Evolutionary conservation across 345 rosid genomes (phyloP).

Genomic region (Firmiana major): DNA sequence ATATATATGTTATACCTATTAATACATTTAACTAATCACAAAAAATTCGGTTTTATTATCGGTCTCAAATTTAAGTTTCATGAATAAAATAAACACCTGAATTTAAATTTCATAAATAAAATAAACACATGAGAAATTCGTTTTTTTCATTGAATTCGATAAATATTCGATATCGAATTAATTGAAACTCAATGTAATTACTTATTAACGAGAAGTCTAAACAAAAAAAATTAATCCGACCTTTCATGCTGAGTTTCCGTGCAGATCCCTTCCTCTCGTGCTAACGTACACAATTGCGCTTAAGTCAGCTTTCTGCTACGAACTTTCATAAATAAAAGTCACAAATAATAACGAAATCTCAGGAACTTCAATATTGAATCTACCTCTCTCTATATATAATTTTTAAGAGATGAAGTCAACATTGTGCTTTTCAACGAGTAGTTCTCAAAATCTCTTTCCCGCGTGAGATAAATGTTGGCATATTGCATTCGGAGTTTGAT

Average conservation of each 20-base stretch:
- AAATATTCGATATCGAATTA: too few species aligned
- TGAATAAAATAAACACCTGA: too few species aligned
- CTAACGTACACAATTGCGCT: not conserved
- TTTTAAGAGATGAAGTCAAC: not conserved
- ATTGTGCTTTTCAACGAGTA: too few species aligned
- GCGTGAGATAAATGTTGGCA: not conserved
- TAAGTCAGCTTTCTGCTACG: not conserved
- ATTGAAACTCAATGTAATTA: too few species aligned
- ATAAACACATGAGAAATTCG: too few species aligned
- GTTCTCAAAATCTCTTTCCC: not conserved
- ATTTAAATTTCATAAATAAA: too few species aligned
- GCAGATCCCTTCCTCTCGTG: not conserved
- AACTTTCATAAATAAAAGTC: not conserved
- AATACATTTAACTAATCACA: too few species aligned
- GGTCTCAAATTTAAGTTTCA: too few species aligned
- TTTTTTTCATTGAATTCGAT: too few species aligned
- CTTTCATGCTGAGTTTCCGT: not conserved
- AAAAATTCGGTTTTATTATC: too few species aligned
- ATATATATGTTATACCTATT: too few species aligned
- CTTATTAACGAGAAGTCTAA: too few species aligned
- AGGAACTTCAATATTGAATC: not conserved
- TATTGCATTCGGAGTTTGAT: not conserved
- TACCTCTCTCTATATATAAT: not conserved
- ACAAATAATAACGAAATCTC: not conserved
- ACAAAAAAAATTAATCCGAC: not conserved